Evolutionary conservation across 1,284 basidiomycete genomes (phyloP).

Genomic region (Ganoderma lingzhi): DNA sequence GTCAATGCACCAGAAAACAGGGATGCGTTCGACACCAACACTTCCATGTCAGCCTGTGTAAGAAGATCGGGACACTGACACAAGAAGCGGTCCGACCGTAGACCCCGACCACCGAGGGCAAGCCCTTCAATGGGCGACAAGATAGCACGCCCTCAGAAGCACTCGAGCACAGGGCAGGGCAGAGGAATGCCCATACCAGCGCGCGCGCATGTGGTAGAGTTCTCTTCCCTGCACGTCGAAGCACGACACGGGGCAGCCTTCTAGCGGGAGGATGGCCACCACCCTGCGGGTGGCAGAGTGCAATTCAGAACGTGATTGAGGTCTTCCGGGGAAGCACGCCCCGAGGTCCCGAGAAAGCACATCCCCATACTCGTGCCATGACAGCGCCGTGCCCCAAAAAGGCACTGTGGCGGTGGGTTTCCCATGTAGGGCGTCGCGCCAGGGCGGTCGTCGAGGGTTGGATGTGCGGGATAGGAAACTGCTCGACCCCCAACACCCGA

Average conservation of each 20-base stretch:
- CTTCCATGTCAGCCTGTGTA: background rate
- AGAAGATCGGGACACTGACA: background rate
- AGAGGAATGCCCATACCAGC: background rate
- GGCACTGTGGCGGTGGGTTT: background rate
- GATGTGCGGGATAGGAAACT: background rate
- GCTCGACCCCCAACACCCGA: background rate
- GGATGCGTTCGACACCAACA: background rate
- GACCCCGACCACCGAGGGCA: background rate
- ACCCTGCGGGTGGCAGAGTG: background rate
- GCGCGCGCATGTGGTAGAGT: slow-evolving; percentile 2
- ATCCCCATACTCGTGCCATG: background rate
- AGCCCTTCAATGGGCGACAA: background rate
- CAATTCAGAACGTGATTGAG: background rate
- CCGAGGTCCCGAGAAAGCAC: background rate
- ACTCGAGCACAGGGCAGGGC: background rate
- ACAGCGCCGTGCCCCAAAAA: background rate
- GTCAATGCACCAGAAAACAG: background rate
- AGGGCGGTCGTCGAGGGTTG: background rate
- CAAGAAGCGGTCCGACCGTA: background rate
- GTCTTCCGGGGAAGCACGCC: background rate
- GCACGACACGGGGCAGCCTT: background rate
- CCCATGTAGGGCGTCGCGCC: background rate
- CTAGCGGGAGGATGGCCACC: background rate
- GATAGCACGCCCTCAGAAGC: background rate
- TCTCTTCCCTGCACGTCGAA: background rate